Conservation (phyloP, 2,329 filamentous ascomycete species). For the Lecanicillium sp. region DNA sequence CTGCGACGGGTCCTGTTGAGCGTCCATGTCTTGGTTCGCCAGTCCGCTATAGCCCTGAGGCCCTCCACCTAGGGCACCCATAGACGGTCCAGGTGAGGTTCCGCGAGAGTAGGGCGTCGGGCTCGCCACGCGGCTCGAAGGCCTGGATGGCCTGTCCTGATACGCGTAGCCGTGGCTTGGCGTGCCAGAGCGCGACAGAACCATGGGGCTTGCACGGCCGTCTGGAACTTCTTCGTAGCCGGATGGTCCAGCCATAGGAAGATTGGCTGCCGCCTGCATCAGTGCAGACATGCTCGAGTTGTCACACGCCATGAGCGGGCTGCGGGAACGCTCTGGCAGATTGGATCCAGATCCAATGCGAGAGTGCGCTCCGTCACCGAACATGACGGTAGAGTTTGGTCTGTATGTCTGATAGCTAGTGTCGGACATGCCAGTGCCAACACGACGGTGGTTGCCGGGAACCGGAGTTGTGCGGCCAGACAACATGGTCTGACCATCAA, state of each 20-base stretch:
- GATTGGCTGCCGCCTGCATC: conserved; percentile 43
- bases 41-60: conserved; percentile 53
- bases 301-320: conserved; percentile 40
- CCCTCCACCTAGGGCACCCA: conserved; percentile 48
- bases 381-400: conserved; percentile 3
- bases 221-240: conserved; percentile 9
- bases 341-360: conserved; percentile 1
- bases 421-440: conserved; percentile 13
- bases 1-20: conserved; percentile 32
- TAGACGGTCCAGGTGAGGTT: conserved; percentile 29
- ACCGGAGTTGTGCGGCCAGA: conserved; percentile 25
- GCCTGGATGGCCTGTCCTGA: conserved; percentile 1
- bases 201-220: conserved; percentile 13
- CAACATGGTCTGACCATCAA: conserved; percentile 33
- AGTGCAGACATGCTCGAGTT: conserved; percentile 49
- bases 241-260: conserved; percentile 27
- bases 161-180: neutral
- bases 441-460: conserved; percentile 12
- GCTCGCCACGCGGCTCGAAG: conserved; percentile 1
- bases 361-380: conserved; percentile 1
- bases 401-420: conserved; percentile 23
- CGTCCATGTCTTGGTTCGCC: conserved; percentile 42
- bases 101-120: conserved; percentile 1
- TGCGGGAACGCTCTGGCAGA: conserved; percentile 26
- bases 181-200: neutral